Evolutionary conservation across 495 filamentous ascomycete species (phyloP).

Genomic region (Sphaerosporella brunnea): DNA sequence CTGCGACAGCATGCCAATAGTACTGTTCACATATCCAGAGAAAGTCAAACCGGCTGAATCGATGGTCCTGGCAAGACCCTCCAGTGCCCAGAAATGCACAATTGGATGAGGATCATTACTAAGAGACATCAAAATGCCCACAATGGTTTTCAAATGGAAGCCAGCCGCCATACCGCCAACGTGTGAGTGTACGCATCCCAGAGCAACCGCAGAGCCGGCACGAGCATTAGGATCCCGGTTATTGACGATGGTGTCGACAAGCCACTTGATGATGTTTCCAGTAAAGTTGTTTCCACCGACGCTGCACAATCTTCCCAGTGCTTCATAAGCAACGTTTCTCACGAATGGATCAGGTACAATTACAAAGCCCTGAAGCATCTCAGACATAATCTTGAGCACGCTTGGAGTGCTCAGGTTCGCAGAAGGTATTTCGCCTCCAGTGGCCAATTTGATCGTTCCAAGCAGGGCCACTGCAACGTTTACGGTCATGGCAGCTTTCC

Average conservation of each 20-base stretch:
- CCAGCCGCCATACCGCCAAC: slow-evolving; percentile 96
- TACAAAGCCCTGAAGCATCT: slow-evolving; percentile 60
- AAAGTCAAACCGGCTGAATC: slow-evolving; percentile 88
- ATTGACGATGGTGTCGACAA: slow-evolving; percentile 84
- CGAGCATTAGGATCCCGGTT: slow-evolving; percentile 85
- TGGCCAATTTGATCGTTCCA: slow-evolving; percentile 62
- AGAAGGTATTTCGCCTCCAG: slow-evolving; percentile 54
- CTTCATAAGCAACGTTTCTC: slow-evolving; percentile 68
- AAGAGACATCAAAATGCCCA: slow-evolving; percentile 85
- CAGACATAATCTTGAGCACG: slow-evolving; percentile 75
- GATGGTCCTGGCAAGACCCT: slow-evolving; percentile 69
- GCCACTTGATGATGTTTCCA: slow-evolving; percentile 67
- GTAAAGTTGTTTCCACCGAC: slow-evolving; percentile 78
- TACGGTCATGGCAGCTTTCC: slow-evolving; percentile 75
- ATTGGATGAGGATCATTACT: slow-evolving; percentile 91
- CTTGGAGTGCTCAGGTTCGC: slow-evolving; percentile 53
- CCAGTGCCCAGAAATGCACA: slow-evolving; percentile 90
- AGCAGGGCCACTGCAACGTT: slow-evolving; percentile 75
- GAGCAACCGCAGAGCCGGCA: slow-evolving; percentile 80
- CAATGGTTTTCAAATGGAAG: slow-evolving; percentile 90
- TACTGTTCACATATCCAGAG: slow-evolving; percentile 71
- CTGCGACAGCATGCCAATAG: slow-evolving; percentile 81
- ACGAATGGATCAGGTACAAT: slow-evolving; percentile 69
- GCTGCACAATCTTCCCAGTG: slow-evolving; percentile 77
- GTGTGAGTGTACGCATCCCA: slow-evolving; percentile 85